phyloP scores from a whole-genome alignment of 768 basidiomycete species.

The Mycena albidolilacea region DNA sequence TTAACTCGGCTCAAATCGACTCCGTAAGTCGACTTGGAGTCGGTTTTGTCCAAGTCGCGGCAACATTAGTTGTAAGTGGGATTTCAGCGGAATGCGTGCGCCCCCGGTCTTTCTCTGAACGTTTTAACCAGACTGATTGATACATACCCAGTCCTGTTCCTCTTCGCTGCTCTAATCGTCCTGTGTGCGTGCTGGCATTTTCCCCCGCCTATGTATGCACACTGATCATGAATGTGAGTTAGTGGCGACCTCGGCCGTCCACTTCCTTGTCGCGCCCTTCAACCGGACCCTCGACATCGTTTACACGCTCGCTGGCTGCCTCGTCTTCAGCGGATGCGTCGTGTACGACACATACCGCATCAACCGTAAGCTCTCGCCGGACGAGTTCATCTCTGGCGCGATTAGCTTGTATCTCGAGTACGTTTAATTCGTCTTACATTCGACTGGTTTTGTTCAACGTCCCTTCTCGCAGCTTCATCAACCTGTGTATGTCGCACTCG shows the following conservation, averaged over 20 bases:
- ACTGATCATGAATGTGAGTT: background rate
- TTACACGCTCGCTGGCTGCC: constrained; percentile 83
- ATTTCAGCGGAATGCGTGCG: constrained; percentile 88
- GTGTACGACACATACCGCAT: constrained; percentile 93
- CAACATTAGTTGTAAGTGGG: constrained; percentile 81
- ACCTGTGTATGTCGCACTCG: constrained; percentile 74
- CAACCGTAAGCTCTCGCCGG: constrained; percentile 59
- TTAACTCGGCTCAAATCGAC: too few relatives aligned
- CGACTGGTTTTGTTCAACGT: background rate
- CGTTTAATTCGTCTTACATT: background rate
- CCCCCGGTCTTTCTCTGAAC: background rate
- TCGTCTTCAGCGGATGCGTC: constrained; percentile 91
- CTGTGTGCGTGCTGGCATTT: constrained; percentile 62
- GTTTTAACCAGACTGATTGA: background rate
- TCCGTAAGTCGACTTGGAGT: too few relatives aligned
- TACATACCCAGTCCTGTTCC: constrained; percentile 66
- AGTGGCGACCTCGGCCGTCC: constrained; percentile 21
- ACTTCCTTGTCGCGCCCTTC: constrained; percentile 68
- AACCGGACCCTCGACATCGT: constrained; percentile 82
- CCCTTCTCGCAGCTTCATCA: constrained; percentile 74
- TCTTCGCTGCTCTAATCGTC: constrained; percentile 87
- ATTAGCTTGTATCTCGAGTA: constrained; percentile 6
- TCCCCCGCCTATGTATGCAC: background rate
- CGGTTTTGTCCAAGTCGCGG: too few relatives aligned
- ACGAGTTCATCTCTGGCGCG: background rate